Conservation (phyloP, 2,329 filamentous ascomycete species). For the Coniella lustricola region DNA sequence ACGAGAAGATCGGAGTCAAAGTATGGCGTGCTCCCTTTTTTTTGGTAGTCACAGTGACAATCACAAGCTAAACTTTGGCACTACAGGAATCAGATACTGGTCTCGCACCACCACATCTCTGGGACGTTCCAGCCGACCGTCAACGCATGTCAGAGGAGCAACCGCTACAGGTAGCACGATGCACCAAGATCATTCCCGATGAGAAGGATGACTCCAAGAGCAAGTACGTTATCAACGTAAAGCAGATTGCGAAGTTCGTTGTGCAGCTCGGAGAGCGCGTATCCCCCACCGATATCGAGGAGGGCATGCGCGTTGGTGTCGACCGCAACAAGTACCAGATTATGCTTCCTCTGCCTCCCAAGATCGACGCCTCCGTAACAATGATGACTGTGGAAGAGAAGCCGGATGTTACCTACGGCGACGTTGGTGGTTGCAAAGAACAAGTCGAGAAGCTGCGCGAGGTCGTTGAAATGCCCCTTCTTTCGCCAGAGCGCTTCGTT, state of each 20-base stretch:
- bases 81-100: conserved; percentile 91
- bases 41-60: neutral
- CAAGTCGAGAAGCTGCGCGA: conserved; percentile 98
- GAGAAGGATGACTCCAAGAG: conserved; percentile 95
- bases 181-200: conserved; percentile 98
- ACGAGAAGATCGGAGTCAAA: conserved; percentile 95
- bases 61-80: conserved; percentile 7
- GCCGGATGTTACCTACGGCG: conserved; percentile 96
- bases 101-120: conserved; percentile 94
- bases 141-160: conserved; percentile 99
- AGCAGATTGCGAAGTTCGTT: conserved; percentile 99
- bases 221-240: conserved; percentile 99
- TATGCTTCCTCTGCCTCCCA: conserved; percentile 87
- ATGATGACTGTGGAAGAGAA: conserved; percentile 99
- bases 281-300: conserved; percentile 96
- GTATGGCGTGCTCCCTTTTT: conserved; percentile 29
- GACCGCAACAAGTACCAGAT: conserved; percentile 99
- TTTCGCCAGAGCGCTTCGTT: conserved; percentile 95
- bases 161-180: conserved; percentile 91
- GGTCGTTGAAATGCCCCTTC: conserved; percentile 95
- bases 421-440: conserved; percentile 98
- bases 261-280: conserved; percentile 96
- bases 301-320: conserved; percentile 97
- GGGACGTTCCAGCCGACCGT: conserved; percentile 95
- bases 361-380: conserved; percentile 97